Evolutionary conservation across 306 rosid genomes (phyloP), one percentile per base, ranked within the genome.

Genomic region (Oxytropis ochrocephala): DNA sequence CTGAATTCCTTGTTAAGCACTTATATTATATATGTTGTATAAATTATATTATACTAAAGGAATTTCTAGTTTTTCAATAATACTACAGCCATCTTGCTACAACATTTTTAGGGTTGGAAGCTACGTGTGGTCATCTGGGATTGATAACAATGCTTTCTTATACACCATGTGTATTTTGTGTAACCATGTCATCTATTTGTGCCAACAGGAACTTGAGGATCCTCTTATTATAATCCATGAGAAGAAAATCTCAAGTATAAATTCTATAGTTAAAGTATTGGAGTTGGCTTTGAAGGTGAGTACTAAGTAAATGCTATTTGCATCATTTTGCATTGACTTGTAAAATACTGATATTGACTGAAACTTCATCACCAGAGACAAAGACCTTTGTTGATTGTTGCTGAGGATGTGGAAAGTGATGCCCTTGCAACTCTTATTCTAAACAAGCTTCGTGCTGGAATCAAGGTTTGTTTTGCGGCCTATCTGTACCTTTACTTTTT

Each of bases 361-460:
- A 78, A 52, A 47, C 33, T 49, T 75, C 50, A 3, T 69, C 43
- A 52, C 67, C 89, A 94, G 99, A 88, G 70, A 64, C 99, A 94
- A 88, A 87, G 88, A 64, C 97, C 99, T 24, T 80, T 94, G 39
- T 78, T 94, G 64, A 94, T 94, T 73, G 92, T 94, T 6, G 74
- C 99, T 0, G 99, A 94, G 83, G 99, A 94, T 70, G 88, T 94
- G 43, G 99, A 94, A 82, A 91, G 96, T 73, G 99, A 94, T 35
- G 97, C 96, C 18, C 74, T 94, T 54, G 99, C 99, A 36, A 94
- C 97, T 64, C 96, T 94, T 18, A 87, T 94, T 68, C 54, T 94
- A 36, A 94, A 94, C 50, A 94, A 94, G 85, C 97, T 94, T 61
- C 99, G 99, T 67, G 99, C 97, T 67, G 99, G 99, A 69, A 88